phyloP scores from a whole-genome alignment of 345 rosid genomes.

The Dipteronia dyeriana region DNA sequence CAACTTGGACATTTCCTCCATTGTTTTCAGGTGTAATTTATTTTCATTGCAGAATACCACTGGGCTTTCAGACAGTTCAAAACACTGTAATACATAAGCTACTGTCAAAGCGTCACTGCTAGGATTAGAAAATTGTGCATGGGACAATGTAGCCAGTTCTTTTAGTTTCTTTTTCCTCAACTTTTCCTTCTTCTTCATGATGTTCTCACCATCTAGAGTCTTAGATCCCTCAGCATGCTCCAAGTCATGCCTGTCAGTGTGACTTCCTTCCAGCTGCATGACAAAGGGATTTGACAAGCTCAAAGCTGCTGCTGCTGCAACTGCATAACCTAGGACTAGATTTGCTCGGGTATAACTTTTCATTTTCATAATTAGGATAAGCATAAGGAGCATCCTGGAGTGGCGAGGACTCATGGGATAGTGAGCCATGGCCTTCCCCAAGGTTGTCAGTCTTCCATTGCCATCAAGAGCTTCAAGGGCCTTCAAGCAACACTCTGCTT shows the following conservation, averaged over 20 bases:
- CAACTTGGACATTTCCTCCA: constrained; percentile 93
- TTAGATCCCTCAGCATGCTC: constrained; percentile 31
- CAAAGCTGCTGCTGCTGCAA: constrained; percentile 80
- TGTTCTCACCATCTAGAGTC: constrained; percentile 21
- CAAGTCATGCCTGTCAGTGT: constrained; percentile 26
- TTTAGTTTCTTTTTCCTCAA: constrained; percentile 53
- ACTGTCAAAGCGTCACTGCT: constrained; percentile 79
- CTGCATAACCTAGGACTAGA: constrained; percentile 71
- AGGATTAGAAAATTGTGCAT: constrained; percentile 70
- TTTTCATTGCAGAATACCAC: constrained; percentile 57
- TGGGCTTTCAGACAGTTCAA: constrained; percentile 52
- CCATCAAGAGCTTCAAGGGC: constrained; percentile 75
- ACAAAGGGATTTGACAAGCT: constrained; percentile 78
- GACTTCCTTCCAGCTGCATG: constrained; percentile 49
- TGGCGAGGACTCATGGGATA: constrained; percentile 94
- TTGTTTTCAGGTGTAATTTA: constrained; percentile 67
- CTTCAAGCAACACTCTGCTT: constrained; percentile 74
- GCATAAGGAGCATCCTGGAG: constrained; percentile 88
- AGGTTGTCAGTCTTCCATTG: constrained; percentile 59
- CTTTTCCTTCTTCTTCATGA: constrained; percentile 49
- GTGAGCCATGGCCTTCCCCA: constrained; percentile 86
- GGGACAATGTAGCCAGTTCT: constrained; percentile 54
- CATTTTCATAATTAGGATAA: constrained; percentile 54
- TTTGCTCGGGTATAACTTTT: constrained; percentile 49
- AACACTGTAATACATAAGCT: constrained; percentile 71